phyloP scores from a whole-genome alignment of 1,139 yeast species.

The Meyerozyma guilliermondii region DNA sequence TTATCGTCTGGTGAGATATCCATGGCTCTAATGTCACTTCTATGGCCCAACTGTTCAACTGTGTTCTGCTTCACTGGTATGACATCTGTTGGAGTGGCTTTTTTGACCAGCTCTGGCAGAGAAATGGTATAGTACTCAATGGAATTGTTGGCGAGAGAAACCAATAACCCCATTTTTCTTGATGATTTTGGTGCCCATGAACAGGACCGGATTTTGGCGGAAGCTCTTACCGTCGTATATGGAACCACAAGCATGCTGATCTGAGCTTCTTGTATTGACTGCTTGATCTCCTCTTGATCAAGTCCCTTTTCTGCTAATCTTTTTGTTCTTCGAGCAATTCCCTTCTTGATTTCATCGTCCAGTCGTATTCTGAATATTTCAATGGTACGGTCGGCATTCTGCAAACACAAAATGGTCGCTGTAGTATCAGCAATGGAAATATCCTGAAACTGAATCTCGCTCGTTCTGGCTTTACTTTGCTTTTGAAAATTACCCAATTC shows the following conservation, averaged over 20 bases:
- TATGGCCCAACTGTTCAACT: constrained; percentile 78
- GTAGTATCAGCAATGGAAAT: constrained; percentile 11
- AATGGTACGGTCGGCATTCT: constrained; percentile 75
- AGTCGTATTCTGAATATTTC: constrained; percentile 78
- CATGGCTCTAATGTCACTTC: constrained; percentile 81
- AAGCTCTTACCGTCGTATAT: constrained; percentile 55
- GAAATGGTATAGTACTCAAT: constrained; percentile 62
- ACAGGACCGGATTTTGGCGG: constrained; percentile 52
- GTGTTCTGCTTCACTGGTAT: constrained; percentile 38
- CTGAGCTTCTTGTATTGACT: constrained; percentile 49
- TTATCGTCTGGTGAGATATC: constrained; percentile 79
- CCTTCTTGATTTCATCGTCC: constrained; percentile 75
- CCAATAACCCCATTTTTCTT: constrained; percentile 52
- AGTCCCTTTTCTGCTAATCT: constrained; percentile 68
- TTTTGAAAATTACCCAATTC: constrained; percentile 71
- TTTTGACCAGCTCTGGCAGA: constrained; percentile 42
- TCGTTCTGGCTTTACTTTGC: constrained; percentile 73
- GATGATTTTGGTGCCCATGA: constrained; percentile 42
- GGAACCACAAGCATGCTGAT: constrained; percentile 59
- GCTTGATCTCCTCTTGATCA: constrained; percentile 56
- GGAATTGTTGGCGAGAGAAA: constrained; percentile 68
- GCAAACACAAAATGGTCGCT: constrained; percentile 56
- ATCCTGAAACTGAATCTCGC: constrained; percentile 50
- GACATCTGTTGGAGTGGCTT: constrained; percentile 37
- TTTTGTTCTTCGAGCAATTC: constrained; percentile 72